Evolutionary conservation across 2,329 filamentous ascomycete genomes (phyloP).

Genomic region (Huntiella abstrusa): DNA sequence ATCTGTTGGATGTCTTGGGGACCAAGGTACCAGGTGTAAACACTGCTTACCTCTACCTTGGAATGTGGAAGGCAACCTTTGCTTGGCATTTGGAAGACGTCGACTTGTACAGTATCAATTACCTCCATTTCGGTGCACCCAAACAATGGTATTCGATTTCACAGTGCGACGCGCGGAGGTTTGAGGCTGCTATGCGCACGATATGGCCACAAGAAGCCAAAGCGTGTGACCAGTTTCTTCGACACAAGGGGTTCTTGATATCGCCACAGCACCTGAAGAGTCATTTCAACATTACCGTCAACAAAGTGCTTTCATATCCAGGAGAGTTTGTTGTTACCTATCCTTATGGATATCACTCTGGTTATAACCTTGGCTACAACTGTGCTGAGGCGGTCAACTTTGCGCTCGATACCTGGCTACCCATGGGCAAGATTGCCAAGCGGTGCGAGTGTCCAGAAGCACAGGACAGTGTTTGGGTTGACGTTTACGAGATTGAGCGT

Average conservation of each 20-base stretch:
- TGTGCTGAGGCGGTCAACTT: conserved; percentile 99
- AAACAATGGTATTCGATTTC: conserved; percentile 99
- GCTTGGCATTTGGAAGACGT: conserved; percentile 98
- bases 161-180: conserved; percentile 78
- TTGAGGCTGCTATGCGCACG: conserved; percentile 86
- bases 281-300: conserved; percentile 88
- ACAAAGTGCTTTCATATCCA: conserved; percentile 85
- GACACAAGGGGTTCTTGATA: conserved; percentile 94
- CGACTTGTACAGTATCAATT: conserved; percentile 98
- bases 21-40: conserved; percentile 96
- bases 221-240: conserved; percentile 84
- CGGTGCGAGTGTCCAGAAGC: conserved; percentile 92
- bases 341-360: conserved; percentile 94
- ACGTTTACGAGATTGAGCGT: conserved; percentile 87
- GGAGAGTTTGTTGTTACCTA: conserved; percentile 98
- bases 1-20: conserved; percentile 80
- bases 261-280: conserved; percentile 74
- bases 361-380: conserved; percentile 95
- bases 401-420: conserved; percentile 82
- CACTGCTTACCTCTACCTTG: conserved; percentile 89
- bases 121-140: conserved; percentile 92
- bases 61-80: conserved; percentile 99
- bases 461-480: conserved; percentile 95
- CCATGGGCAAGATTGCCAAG: conserved; percentile 88
- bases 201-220: conserved; percentile 93